Base-by-base conservation (phyloP, 2,329 filamentous ascomycete genomes). In the Calonectria fujianensis region DNA sequence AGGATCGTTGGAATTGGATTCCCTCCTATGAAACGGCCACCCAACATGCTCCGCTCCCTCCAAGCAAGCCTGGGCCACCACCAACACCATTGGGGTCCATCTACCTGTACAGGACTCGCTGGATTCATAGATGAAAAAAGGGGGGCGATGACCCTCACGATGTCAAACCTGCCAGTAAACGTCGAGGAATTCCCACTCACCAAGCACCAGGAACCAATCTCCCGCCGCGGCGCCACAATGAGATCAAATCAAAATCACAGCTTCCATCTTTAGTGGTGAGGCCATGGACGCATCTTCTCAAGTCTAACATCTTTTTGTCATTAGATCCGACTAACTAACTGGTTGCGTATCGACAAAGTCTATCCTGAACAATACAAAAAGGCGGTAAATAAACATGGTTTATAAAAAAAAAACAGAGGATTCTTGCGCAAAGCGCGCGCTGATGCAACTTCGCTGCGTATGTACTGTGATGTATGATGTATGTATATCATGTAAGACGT, bases 171-270 rank as follows among this genome's bases (percentile, higher is more conserved):
- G 18, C 69, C 57, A 39, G 52, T 71, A 8, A 37, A 37, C 37
- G 32, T 29, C 16, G 39, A 5, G 18, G 57, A n/a, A n/a, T 14
- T 61, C 16, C 48, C 48, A 18, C 32, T 70, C 41, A 20, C 63
- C 57, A 54, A 54, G 20, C 6, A 10, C 50, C 59, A 70, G 68
- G 68, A 32, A 64, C 54, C 71, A 80, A 78, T 78, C 61, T 78
- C 78, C 72, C 61, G 37, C 24, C 27, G 13, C 41, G 29, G 71
- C 67, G 74, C 74, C 70, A 68, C 32, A 32, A 63, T 70, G 71
- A 24, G 69, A 72, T 70, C 74, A 50, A n/a, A 48, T 63, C 54
- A 50, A n/a, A n/a, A 48, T 41, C 50, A 45, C 59, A 52, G 32
- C 5, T 31, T 24, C 31, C 9, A 54, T 18, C 57, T 41, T 24